These are phyloP conservation scores for Juncus effusus DNA, from an alignment of 176 grass and related monocot genomes.

Conservation along the genomic window DNA sequence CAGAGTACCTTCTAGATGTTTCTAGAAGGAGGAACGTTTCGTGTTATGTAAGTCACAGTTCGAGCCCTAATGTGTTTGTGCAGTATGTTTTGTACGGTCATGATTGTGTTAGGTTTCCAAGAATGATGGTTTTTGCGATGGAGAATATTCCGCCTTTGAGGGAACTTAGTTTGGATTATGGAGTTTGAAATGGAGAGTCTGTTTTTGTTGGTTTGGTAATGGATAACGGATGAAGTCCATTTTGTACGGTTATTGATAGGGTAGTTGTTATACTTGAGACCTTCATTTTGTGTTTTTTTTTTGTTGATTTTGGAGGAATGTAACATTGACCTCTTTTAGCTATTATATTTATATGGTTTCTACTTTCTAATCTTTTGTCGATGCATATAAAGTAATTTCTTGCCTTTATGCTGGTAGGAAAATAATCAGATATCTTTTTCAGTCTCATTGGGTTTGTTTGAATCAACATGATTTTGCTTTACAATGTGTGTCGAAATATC, in stretches of 20 bases:
- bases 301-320: background rate
- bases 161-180: constrained; percentile 85
- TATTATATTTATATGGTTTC: too few species aligned
- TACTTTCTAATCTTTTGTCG: too few species aligned
- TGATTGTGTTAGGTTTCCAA: constrained; percentile 50
- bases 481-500: too few species aligned
- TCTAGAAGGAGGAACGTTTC: constrained; percentile 61
- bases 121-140: constrained; percentile 81
- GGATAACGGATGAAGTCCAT: too few species aligned
- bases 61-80: constrained; percentile 60
- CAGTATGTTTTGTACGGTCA: constrained; percentile 54
- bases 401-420: too few species aligned
- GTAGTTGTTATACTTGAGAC: too few species aligned
- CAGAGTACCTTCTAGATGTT: constrained; percentile 50
- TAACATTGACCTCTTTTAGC: background rate
- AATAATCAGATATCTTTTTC: too few species aligned
- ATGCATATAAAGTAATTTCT: too few species aligned
- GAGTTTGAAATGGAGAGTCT: constrained; percentile 20
- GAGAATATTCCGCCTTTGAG: constrained; percentile 86
- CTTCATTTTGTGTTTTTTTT: too few species aligned
- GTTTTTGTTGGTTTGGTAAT: background rate
- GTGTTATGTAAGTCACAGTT: constrained; percentile 74
- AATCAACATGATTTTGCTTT: too few species aligned
- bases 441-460: too few species aligned
- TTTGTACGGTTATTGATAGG: too few species aligned